Evolutionary conservation across 1,284 basidiomycete genomes (phyloP), one percentile per base, ranked within the genome.

Genomic region (Mycosarcoma mackinlayi): DNA sequence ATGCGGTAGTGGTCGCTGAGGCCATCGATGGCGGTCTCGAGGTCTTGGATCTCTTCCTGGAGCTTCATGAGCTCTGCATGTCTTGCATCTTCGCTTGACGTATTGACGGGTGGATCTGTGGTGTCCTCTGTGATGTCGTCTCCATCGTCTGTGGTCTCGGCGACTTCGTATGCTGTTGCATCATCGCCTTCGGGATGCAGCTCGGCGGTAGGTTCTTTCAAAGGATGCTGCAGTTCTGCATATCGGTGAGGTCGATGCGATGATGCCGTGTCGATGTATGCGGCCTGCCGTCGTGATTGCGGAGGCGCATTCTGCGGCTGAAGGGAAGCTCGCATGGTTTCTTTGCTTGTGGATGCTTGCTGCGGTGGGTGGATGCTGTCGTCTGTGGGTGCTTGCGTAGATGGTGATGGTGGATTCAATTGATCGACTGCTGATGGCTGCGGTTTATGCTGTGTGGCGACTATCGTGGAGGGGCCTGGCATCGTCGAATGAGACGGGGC

Each of bases 1-100:
- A 98, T 86, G 59, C 86, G 87, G 86, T 96, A 98, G 71, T 91
- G 86, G 21, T 73, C 54, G n/a, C 85, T 83, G 4, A 88, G 78
- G 19, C 84, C 83, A 23, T 80, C 72, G 53, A 98, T 94, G 83
- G 95, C 92, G 33, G 86, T 85, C 56, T 87, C 86, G 59, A 97
- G 91, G 60, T 91, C 91, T 10, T 68, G 54, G 31, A 83, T 76
- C 54, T 84, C 82, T 44, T 73, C 76, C 19, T 77, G 71, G 14
- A 70, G 61, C 56, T 70, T 59, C 27, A 79, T 44, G 19, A 77
- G 53, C 23, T 66, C 73, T 14, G 39, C 34, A 8, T 59, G 48
- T 16, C 49, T 55, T 7, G 63, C 57, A 30, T 66, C 63, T 34
- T 66, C 63, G 39, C 63, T 66, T n/a, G 63, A 66, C 0, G 63